These are phyloP conservation scores for Simmondsia chinensis DNA, from an alignment of 148 eudicot genomes.

Conservation along the genomic window DNA sequence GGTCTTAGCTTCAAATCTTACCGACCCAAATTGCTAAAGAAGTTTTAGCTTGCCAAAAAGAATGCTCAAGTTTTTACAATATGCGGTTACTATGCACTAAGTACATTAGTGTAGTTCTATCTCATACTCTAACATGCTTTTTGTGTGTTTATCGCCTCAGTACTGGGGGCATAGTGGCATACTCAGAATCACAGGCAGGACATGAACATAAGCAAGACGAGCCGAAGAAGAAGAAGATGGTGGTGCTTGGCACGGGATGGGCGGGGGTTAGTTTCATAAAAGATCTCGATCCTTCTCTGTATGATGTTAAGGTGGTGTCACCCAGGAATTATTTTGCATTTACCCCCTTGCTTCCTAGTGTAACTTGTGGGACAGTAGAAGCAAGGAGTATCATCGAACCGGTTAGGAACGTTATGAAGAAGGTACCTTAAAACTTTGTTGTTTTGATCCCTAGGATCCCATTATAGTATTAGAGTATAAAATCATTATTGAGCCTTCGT, in stretches of 20 bases:
- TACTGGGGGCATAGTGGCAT: slow-evolving; percentile 59
- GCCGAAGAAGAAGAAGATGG: slow-evolving; percentile 50
- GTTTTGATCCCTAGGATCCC: neutral
- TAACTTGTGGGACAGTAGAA: slow-evolving; percentile 84
- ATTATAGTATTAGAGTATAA: neutral
- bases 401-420: slow-evolving; percentile 62
- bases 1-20: no score
- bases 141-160: slow-evolving; percentile 23
- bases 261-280: slow-evolving; percentile 72
- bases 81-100: neutral
- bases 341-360: slow-evolving; percentile 88
- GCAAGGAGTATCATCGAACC: slow-evolving; percentile 88
- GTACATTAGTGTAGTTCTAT: neutral
- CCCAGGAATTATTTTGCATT: slow-evolving; percentile 90
- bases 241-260: slow-evolving; percentile 93
- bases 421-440: slow-evolving; percentile 30
- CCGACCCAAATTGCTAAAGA: no score
- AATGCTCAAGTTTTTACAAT: neutral
- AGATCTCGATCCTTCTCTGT: slow-evolving; percentile 54
- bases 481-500: no score
- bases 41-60: no score
- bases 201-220: slow-evolving; percentile 17
- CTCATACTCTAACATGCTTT: neutral
- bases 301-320: slow-evolving; percentile 79
- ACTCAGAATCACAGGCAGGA: slow-evolving; percentile 44